Percentiles rank a stretch among this genome's conserved stretches.
Evolutionary conservation across 352 stramenopile genomes (phyloP).

Genomic region (Pythium vanterpoolii): DNA sequence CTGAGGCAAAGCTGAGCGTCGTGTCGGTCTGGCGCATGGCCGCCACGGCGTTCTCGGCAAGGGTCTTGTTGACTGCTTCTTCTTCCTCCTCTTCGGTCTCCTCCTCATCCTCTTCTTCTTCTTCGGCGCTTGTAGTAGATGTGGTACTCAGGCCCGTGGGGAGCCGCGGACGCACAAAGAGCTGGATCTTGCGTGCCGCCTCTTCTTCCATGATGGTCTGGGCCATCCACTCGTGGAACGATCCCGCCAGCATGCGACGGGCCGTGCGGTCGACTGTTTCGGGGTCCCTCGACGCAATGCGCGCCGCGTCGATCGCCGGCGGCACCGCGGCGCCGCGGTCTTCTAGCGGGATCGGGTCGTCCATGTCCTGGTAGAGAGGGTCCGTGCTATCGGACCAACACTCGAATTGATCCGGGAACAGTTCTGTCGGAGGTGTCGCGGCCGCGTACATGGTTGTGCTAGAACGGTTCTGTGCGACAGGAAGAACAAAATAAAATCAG

Average conservation of each 20-base stretch:
- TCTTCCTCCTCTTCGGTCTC: background rate
- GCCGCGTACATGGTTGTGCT: slow-evolving; percentile 7
- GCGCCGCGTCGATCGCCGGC: slow-evolving; percentile 8
- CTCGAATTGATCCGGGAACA: slow-evolving; percentile 7
- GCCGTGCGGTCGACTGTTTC: slow-evolving; percentile 10
- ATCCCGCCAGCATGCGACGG: slow-evolving; percentile 16
- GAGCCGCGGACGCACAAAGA: slow-evolving; percentile 29
- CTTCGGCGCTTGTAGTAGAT: background rate
- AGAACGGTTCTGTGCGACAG: background rate
- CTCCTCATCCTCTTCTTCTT: background rate
- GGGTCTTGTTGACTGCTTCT: background rate
- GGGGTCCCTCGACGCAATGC: slow-evolving; percentile 12
- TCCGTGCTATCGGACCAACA: slow-evolving; percentile 18
- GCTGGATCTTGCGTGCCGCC: slow-evolving; percentile 33
- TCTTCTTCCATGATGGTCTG: slow-evolving; percentile 31
- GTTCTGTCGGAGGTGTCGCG: slow-evolving; percentile 5
- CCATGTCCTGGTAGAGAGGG: slow-evolving; percentile 11
- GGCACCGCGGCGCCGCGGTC: slow-evolving; percentile 8
- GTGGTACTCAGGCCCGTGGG: background rate
- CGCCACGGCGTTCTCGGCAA: background rate
- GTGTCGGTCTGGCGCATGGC: slow-evolving; percentile 25
- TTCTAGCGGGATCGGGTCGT: slow-evolving; percentile 15
- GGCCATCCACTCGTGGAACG: slow-evolving; percentile 33
- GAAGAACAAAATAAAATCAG: slow-evolving; percentile 1
- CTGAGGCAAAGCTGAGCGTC: slow-evolving; percentile 15